Conservation (phyloP, 257 asterid species). For the Solanum chilense region DNA sequence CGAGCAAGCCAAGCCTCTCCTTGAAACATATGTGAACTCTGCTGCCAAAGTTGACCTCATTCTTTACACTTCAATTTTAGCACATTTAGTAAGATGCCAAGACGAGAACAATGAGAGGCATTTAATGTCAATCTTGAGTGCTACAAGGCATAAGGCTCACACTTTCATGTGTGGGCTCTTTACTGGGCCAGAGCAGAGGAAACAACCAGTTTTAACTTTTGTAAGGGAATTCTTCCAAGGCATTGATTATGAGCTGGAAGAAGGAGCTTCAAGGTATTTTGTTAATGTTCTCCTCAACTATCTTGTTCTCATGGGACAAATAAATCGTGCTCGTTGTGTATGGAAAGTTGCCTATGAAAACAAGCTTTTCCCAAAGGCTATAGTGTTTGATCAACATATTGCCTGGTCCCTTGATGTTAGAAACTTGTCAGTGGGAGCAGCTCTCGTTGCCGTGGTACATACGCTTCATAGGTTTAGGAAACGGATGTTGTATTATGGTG, state of each 20-base stretch:
- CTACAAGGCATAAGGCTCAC: constrained; percentile 83
- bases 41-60: constrained; percentile 83
- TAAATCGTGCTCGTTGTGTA: constrained; percentile 96
- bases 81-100: constrained; percentile 87
- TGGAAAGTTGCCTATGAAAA: constrained; percentile 98
- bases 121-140: constrained; percentile 86
- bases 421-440: constrained; percentile 91
- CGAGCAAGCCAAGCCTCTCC: constrained; percentile 90
- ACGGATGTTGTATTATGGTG: constrained; percentile 91
- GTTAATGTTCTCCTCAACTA: constrained; percentile 92
- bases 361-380: constrained; percentile 93
- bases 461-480: constrained; percentile 96
- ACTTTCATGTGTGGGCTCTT: constrained; percentile 87
- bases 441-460: constrained; percentile 87
- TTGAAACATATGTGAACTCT: constrained; percentile 66
- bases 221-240: constrained; percentile 88
- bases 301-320: constrained; percentile 95
- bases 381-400: constrained; percentile 93
- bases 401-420: constrained; percentile 99
- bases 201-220: constrained; percentile 69
- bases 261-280: constrained; percentile 85
- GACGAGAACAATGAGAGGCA: constrained; percentile 82
- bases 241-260: constrained; percentile 80
- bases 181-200: constrained; percentile 87
- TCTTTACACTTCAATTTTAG: constrained; percentile 89